These are phyloP conservation scores for Cyathus striatus DNA, from an alignment of 768 basidiomycete genomes.

Conservation along the genomic window DNA sequence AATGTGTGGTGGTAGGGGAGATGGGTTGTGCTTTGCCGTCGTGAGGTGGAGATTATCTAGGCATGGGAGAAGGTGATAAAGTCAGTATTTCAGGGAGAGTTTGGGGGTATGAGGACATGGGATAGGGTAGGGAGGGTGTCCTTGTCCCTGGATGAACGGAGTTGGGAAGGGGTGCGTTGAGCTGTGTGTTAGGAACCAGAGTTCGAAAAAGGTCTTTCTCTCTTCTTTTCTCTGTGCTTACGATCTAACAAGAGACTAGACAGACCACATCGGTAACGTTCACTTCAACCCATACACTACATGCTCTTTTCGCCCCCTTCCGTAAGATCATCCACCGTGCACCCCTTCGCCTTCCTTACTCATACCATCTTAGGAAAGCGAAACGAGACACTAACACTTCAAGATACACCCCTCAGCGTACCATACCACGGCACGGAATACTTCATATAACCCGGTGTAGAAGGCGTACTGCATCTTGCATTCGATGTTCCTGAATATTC, in stretches of 20 bases:
- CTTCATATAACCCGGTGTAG: constrained; percentile 63
- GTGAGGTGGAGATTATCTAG: constrained; percentile 56
- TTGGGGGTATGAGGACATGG: no score
- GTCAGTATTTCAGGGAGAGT: constrained; percentile 72
- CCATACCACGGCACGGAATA: constrained; percentile 75
- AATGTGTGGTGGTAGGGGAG: constrained; percentile 74
- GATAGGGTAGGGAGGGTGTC: no score
- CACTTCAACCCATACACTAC: no score
- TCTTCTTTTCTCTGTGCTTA: constrained; percentile 4
- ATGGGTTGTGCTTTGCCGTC: constrained; percentile 58
- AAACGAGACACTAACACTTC: constrained; percentile 57
- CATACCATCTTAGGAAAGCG: no score
- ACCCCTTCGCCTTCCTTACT: no score
- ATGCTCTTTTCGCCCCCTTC: no score
- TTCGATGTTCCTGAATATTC: constrained; percentile 73
- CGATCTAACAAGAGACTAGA: no score
- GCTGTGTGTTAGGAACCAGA: constrained; percentile 79
- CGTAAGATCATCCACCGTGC: no score
- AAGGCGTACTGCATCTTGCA: constrained; percentile 75
- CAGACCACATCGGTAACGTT: no score
- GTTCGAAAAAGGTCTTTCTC: constrained; percentile 60
- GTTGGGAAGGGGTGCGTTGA: constrained; percentile 71
- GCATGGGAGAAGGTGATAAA: constrained; percentile 75
- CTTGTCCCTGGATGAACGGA: constrained; percentile 65
- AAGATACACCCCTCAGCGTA: constrained; percentile 64